phyloP scores from a whole-genome alignment of 257 asterid genomes.

The Rhazya stricta region DNA sequence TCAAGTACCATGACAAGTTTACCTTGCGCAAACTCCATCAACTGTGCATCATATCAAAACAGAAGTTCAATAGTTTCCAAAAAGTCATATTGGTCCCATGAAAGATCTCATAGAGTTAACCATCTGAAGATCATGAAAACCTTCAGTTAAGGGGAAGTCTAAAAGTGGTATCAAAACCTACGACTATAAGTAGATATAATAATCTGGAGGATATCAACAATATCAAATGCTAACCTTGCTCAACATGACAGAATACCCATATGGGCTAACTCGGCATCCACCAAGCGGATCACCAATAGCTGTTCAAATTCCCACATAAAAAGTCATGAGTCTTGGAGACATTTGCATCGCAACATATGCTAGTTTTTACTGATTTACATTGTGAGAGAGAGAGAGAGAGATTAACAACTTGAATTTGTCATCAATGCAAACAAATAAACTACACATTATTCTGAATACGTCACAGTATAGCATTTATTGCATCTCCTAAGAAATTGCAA shows the following conservation, averaged over 20 bases:
- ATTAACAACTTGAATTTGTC: not conserved
- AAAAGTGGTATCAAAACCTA: not conserved
- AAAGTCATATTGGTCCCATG: not conserved
- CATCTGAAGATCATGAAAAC: not conserved
- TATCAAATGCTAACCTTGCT: slow-evolving; percentile 51
- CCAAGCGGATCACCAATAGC: slow-evolving; percentile 93
- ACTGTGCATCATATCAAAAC: slow-evolving; percentile 35
- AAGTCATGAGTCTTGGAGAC: slow-evolving; percentile 1
- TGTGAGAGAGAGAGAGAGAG: not conserved
- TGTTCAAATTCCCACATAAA: slow-evolving; percentile 33
- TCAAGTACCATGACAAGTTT: slow-evolving; percentile 96
- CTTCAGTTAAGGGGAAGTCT: not conserved
- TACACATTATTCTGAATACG: not conserved
- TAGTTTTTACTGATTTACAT: not conserved
- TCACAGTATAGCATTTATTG: not conserved
- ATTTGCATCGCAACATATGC: not conserved
- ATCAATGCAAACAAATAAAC: not conserved
- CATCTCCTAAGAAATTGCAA: not conserved
- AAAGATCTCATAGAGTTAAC: not conserved
- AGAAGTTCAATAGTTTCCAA: slow-evolving; percentile 13
- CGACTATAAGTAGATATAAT: not conserved
- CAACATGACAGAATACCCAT: slow-evolving; percentile 81
- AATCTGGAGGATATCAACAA: slow-evolving; percentile 1
- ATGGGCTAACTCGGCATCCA: slow-evolving; percentile 79
- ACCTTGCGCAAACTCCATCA: slow-evolving; percentile 81